phyloP scores from a whole-genome alignment of 805 yeast species.

The Metschnikowia anglica region DNA sequence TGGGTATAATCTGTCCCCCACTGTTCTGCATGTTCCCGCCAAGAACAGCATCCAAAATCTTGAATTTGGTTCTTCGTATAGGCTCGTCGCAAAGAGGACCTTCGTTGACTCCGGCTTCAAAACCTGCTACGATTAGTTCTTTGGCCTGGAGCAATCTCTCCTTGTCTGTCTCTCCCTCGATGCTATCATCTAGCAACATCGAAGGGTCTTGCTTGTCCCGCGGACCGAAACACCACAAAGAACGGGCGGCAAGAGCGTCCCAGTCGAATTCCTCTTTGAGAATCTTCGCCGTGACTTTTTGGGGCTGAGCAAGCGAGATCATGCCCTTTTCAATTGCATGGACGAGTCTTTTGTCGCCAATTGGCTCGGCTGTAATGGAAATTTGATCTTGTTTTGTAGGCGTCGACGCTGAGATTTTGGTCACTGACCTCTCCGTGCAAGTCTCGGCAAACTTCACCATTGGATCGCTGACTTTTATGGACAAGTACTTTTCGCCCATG shows the following conservation, averaged over 20 bases:
- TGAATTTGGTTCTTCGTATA: constrained; percentile 66
- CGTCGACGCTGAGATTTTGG: constrained; percentile 61
- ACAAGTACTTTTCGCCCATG: constrained; percentile 57
- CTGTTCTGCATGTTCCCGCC: constrained; percentile 50
- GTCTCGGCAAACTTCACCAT: constrained; percentile 79
- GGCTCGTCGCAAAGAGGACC: constrained; percentile 95
- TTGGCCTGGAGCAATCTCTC: constrained; percentile 43
- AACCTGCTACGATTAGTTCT: constrained; percentile 69
- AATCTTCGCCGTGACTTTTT: constrained; percentile 49
- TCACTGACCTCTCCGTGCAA: constrained; percentile 59
- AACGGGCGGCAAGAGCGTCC: constrained; percentile 82
- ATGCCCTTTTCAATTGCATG: constrained; percentile 55
- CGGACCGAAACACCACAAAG: constrained; percentile 77
- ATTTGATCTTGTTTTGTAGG: constrained; percentile 54
- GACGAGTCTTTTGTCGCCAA: constrained; percentile 50
- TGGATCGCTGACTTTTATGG: constrained; percentile 83
- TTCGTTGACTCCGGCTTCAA: constrained; percentile 75
- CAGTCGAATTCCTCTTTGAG: constrained; percentile 63
- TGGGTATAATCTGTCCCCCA: constrained; percentile 75
- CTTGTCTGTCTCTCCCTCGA: constrained; percentile 67
- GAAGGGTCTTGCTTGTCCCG: constrained; percentile 49
- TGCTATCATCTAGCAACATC: constrained; percentile 65
- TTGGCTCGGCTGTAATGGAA: constrained; percentile 75
- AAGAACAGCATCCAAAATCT: constrained; percentile 59
- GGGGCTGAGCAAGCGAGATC: constrained; percentile 35